A percentile compares a stretch with the other conserved stretches of the same genome.
Conservation (phyloP, 2,329 filamentous ascomycete genomes). For the Aspergillus flavus region DNA sequence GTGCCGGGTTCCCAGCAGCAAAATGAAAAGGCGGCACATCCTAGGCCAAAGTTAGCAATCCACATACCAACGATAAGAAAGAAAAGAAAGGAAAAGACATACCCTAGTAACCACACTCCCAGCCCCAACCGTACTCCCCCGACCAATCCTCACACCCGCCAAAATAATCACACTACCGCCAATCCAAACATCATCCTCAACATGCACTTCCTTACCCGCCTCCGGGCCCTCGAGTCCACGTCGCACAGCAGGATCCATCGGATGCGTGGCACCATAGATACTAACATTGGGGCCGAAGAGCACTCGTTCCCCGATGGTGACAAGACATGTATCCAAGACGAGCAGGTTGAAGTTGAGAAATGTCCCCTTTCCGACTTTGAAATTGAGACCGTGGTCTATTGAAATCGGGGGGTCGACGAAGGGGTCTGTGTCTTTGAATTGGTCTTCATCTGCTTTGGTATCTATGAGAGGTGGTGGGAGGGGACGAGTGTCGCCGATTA, state of each 20-base stretch:
- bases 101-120: constrained; percentile 44
- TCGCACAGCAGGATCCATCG: constrained; percentile 52
- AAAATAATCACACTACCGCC: constrained; percentile 50
- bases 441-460: constrained; percentile 24
- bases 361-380: constrained; percentile 56
- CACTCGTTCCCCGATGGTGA: constrained; percentile 55
- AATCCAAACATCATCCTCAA: constrained; percentile 54
- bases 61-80: neutral
- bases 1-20: constrained; percentile 30
- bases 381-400: constrained; percentile 69
- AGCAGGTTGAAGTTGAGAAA: constrained; percentile 59
- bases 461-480: constrained; percentile 24
- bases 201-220: constrained; percentile 51
- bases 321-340: constrained; percentile 55
- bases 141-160: constrained; percentile 46
- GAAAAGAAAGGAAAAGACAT: neutral
- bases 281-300: constrained; percentile 57
- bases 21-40: constrained; percentile 32
- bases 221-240: constrained; percentile 49
- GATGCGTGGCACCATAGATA: constrained; percentile 57
- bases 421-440: constrained; percentile 40
- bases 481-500: constrained; percentile 26
- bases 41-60: constrained; percentile 3
- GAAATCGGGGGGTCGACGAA: constrained; percentile 65
- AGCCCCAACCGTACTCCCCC: constrained; percentile 45